Evolutionary conservation across 106 monocot species (phyloP), one percentile per base, ranked within the genome.

Genomic region (Dendrobium nobile): DNA sequence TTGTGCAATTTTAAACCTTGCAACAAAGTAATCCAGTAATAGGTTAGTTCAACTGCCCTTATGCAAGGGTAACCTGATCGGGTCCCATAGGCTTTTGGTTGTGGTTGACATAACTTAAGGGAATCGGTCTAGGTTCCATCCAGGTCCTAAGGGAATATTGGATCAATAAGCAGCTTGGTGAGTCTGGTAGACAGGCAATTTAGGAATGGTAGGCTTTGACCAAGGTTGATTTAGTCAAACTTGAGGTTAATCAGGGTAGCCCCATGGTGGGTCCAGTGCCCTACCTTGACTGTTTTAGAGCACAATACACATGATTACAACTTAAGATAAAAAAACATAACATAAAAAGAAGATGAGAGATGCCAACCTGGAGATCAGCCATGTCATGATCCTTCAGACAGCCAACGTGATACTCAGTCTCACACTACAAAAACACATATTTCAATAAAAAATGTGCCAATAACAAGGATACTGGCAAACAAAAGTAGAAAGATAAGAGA

Each of bases 341-440:
- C 28, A 72, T 28, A 54, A 67, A 0, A 78, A 68, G 2, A 72
- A 58, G 11, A 67, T 22, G 51, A 54, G 19, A 75, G 48, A 5
- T 77, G 48, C 17, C 81, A 41, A 93, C 99, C 95, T 91, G 85
- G 24, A 99, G 83, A 82, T 93, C 91, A 77, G 84, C 91, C 88
- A 99, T 95, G 47, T 82, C 82, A 73, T 87, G 87, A 22, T 95
- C 95, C 87, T 86, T 99, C 84, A 95, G 77, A 80, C 95, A 99
- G 16, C 95, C 93, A 79, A 99, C 91, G 81, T 99, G 99, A 84
- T 93, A 99, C 72, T 99, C 99, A 83, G 84, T 99, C 82, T 95
- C 95, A 77, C 95, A 95, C 99, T 99, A 82, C 84, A 54, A 70
- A 76, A 67, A 42, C 19, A 79, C 18, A 82, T 27, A 0, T 26